phyloP scores from a whole-genome alignment of 2,329 filamentous ascomycete species.

The Colletotrichum destructivum region DNA sequence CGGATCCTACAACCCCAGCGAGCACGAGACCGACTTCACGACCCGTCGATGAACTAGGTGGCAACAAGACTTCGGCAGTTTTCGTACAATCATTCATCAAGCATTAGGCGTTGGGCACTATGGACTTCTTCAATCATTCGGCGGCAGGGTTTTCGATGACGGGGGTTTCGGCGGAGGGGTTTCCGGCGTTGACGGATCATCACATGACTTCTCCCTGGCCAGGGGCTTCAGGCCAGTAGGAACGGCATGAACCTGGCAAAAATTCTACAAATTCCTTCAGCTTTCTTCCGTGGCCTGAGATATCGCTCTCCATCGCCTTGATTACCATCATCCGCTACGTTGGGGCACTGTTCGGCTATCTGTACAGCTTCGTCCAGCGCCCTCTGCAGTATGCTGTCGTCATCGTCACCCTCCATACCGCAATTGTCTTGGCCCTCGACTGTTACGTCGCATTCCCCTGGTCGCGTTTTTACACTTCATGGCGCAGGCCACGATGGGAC shows the following conservation, averaged over 20 bases:
- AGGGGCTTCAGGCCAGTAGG: neutral
- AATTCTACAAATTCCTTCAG: neutral
- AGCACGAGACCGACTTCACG: constrained; percentile 89
- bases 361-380: neutral
- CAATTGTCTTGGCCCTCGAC: neutral
- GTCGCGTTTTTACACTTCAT: too few relatives aligned
- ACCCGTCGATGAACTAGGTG: constrained; percentile 56
- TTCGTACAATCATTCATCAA: constrained; percentile 2
- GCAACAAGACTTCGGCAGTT: neutral
- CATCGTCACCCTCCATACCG: neutral
- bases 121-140: neutral
- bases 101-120: neutral
- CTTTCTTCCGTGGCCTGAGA: neutral
- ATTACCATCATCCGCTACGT: neutral
- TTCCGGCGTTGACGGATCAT: constrained; percentile 1
- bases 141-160: too few relatives aligned
- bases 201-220: neutral
- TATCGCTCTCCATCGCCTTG: too few relatives aligned
- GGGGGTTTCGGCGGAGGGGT: neutral
- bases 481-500: neutral
- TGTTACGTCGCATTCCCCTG: too few relatives aligned
- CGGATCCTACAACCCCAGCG: constrained; percentile 71
- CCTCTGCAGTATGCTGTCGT: neutral
- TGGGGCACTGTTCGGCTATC: neutral
- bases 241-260: neutral